Evolutionary conservation across 192 early-diverging fungal genomes (phyloP), one percentile per base, ranked within the genome.

Genomic region (Coemansia sp.): DNA sequence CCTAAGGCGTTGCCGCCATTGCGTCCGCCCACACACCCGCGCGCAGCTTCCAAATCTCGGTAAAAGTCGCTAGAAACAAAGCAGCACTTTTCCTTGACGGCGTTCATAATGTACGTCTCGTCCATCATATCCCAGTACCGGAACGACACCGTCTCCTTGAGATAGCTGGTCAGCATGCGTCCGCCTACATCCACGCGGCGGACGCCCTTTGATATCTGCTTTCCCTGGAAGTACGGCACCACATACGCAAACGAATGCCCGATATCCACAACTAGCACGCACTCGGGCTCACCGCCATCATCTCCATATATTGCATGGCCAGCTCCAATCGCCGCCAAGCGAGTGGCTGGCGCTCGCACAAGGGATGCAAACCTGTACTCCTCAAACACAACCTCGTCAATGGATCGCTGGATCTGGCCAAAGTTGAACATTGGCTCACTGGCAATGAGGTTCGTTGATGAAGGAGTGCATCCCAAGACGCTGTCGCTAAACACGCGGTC

Each of bases 41-140:
- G 70, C 17, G 79, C 69, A 1, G 59, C 42, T 25, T 89, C 87
- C 31, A 93, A 63, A 57, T 94, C 92, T 2, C 76, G 69, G 58
- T 81, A 72, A 62, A 90, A 89, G 42, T 92, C 80, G 14, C 83
- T 74, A 29, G 93, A 90, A 0, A 94, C 85, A 79, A 86, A 94
- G 65, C 94, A 94, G 68, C 92, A 92, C 6, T 83, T 76, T 74
- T 94, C 92, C 75, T 96, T 96, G 62, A 93, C 88, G 20, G 91
- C 83, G 62, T 90, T 92, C 56, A 96, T 88, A n/a, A 96, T 80
- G 59, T 86, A 90, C 0, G 93, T 92, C 73, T 96, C 93, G 56
- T 96, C 93, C 93, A 94, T 96, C 94, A 96, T 96, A 65, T 96
- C 90, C 87, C 91, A 96, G 64, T 93, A 88, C 83, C 94, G 82